phyloP scores from a whole-genome alignment of 805 yeast genomes.

The Schizosaccharomyces japonicus region DNA sequence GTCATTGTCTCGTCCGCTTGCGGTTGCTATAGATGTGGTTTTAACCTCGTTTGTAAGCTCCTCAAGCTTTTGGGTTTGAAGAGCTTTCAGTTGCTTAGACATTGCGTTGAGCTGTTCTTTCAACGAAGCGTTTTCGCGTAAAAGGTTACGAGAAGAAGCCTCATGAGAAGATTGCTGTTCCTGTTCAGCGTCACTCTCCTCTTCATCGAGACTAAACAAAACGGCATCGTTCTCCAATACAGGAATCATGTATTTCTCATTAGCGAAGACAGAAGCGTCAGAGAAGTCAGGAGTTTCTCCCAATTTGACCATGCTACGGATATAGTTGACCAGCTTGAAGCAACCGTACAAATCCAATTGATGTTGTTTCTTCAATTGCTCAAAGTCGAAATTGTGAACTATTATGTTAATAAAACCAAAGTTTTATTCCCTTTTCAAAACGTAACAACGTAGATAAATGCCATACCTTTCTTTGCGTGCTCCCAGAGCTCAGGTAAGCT shows the following conservation, averaged over 20 bases:
- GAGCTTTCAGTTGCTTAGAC: constrained; percentile 8
- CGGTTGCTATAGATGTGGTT: background rate
- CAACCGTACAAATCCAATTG: constrained; percentile 13
- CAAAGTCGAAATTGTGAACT: constrained; percentile 2
- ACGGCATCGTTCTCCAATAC: constrained; percentile 13
- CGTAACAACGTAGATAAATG: too few relatives aligned
- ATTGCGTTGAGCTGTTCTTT: constrained; percentile 4
- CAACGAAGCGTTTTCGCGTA: background rate
- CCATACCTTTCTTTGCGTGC: background rate
- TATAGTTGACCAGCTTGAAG: constrained; percentile 13
- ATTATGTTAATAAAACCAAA: background rate
- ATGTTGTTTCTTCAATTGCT: background rate
- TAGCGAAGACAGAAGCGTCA: constrained; percentile 8
- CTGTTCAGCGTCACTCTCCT: constrained; percentile 9
- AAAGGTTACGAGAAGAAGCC: constrained; percentile 6
- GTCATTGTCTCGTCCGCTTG: constrained; percentile 21
- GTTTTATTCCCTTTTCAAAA: too few relatives aligned
- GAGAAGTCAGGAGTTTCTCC: constrained; percentile 8
- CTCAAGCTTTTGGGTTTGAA: constrained; percentile 3
- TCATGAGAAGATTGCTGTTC: constrained; percentile 4
- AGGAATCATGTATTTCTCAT: constrained; percentile 12
- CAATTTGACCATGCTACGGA: constrained; percentile 10
- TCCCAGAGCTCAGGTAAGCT: background rate
- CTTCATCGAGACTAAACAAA: constrained; percentile 12
- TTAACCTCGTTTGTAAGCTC: background rate